Base-by-base conservation (phyloP, 805 yeast genomes). In the Cyberlindnera lachancei region DNA sequence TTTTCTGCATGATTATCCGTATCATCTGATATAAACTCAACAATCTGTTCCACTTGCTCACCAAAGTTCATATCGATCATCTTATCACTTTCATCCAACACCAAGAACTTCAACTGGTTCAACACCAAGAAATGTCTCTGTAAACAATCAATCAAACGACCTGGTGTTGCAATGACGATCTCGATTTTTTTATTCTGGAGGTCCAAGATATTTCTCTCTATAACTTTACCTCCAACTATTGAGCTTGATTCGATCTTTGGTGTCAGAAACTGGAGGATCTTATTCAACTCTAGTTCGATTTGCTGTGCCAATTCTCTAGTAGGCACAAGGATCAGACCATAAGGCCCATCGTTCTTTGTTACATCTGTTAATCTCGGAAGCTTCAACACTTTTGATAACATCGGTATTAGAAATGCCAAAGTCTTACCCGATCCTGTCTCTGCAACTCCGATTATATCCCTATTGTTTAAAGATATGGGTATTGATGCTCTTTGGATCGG, bases 391-490 rank as follows among this genome's bases (percentile, higher is more conserved):
- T 73, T 75, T 3, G 74, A 53, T 8, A 83, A 50, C 31, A 85
- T 56, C 0, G 98, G 97, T 3, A 90, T 55, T 9, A 83, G 53
- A 55, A 79, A 90, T 3, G 94, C 80, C 10, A 88, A 62, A 0
- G 98, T 90, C 52, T 92, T 90, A 46, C 98, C 98, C 2, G 95
- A 83, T 10, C 98, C 98, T 0, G 98, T 90, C 44, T 87, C 87
- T 0, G 97, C 96, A n/a, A 88, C 71, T 11, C 95, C 97, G 15
- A 88, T 66, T 3, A 84, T 63, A 53, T 90, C 96, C 16, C 73
- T 57, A 4, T 68, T 61, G 0, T 61, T 52, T 15, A 78, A 46
- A 0, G 80, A 78, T 17, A 79, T 59, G 0, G 96, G 96, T 5
- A 90, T 74, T 0, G 96, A 70, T 0, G 94, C 92, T 40, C 96